Evolutionary conservation across 164 flowering plant species (phyloP), one percentile per base, ranked within the genome.

Genomic region (Macadamia integrifolia): DNA sequence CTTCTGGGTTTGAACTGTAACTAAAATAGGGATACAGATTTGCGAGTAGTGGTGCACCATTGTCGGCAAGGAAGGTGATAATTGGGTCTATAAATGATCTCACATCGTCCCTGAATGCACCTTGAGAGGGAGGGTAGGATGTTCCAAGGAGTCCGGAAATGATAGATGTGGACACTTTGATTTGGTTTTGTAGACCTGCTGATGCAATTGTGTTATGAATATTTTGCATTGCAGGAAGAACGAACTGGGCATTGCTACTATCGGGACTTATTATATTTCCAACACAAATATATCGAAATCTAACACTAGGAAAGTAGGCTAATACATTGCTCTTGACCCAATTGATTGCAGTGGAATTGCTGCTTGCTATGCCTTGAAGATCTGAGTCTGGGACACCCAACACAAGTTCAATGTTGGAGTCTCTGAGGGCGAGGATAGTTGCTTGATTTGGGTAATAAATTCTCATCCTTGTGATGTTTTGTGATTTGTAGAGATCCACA

Each of bases 11-110:
- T 10, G 52, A 61, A 9, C 7, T 14, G 55, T 75, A 57, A 18
- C 67, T n/a, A n/a, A 80, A 77, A 49, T 80, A 83, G 1, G 86
- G 82, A 60, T 78, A 83, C 58, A 83, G 72, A 67, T 80, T 83
- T 18, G 65, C 82, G 1, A 80, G 70, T 1, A 82, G 66, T 14
- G 86, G 86, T 0, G 74, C 44, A 0, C 60, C 17, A 18, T 18
- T 78, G 15, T 40, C n/a, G 1, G 9, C 74, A 15, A 80, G 49
- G 61, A 80, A 80, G 7, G 32, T 15, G 3, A 79, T 61, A 52
- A 80, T 77, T 2, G 78, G 75, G 0, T 66, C 31, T 23, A 80
- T 23, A 40, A 57, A 72, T 15, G 15, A 1, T 1, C 5, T 40
- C 0, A 69, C 72, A 0, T 62, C 61, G 0, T 9, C 13, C 5